Evolutionary conservation across 169 alveolate genomes (phyloP).

Genomic region (Plasmodium coatneyi): DNA sequence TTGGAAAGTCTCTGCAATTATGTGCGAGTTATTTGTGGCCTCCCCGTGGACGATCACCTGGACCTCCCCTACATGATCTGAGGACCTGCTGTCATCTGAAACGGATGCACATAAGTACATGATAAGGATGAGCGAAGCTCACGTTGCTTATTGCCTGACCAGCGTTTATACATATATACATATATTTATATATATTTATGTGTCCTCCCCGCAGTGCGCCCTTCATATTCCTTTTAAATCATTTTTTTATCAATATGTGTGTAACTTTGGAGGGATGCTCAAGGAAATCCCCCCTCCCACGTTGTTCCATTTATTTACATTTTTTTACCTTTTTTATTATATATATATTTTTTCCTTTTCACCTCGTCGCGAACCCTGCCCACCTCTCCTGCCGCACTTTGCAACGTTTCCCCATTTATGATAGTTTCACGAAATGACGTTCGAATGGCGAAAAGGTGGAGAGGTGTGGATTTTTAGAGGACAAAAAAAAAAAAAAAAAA

Average conservation of each 20-base stretch:
- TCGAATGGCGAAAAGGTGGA: neutral
- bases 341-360: neutral
- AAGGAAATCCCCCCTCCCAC: neutral
- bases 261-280: neutral
- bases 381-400: neutral
- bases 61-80: conserved; percentile 59
- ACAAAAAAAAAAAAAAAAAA: too few species aligned
- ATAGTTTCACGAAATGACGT: neutral
- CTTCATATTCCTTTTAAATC: neutral
- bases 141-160: neutral
- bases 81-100: neutral
- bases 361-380: neutral
- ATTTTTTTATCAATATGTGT: neutral
- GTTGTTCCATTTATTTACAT: neutral
- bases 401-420: neutral
- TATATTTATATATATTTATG: neutral
- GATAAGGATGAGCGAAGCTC: neutral
- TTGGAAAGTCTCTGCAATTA: conserved; percentile 49
- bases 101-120: neutral
- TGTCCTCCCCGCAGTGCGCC: neutral
- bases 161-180: neutral
- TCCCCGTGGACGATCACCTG: conserved; percentile 66
- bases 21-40: conserved; percentile 25
- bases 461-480: neutral
- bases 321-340: neutral